Evolutionary conservation across 2,329 filamentous ascomycete genomes (phyloP), one percentile per base, ranked within the genome.

Genomic region (Fusarium circinatum): DNA sequence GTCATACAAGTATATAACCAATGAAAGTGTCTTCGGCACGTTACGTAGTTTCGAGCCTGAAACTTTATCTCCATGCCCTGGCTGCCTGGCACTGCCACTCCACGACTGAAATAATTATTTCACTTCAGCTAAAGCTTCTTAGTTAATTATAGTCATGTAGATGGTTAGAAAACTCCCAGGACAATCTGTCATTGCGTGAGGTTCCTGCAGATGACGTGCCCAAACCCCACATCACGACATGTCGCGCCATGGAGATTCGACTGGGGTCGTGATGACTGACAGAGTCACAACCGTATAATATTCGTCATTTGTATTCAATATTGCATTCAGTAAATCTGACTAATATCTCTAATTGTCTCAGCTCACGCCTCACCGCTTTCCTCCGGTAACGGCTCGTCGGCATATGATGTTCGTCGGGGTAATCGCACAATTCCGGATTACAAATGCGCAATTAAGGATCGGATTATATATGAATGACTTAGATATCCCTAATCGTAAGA

Each of bases 121-220:
- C n/a, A n/a, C n/a, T n/a, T n/a, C n/a, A n/a, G n/a, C n/a, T n/a
- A n/a, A 36, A 36, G 8, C 34, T 18, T 18, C 3, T 10, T 10
- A 3, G 15, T n/a, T 5, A 6, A 34, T 2, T 17, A 4, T 24
- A 2, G 14, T 52, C n/a, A 4, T 5, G 3, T 9, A 20, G 11
- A 8, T 38, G 28, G 7, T 54, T 22, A 8, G 11, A 14, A 26
- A 26, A 15, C n/a, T 7, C 18, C 4, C 24, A 42, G 20, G 15
- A 6, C 20, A 13, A 38, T 59, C 20, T 28, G 42, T 20, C 6
- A 18, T 59, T 59, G 44, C 56, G 56, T 20, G 42, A 59, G 20
- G 56, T 59, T 59, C 56, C 56, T 59, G 56, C 56, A 48, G 32
- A 59, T 59, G 56, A 36, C 56, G 56, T 59, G 56, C 26, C 34